A percentile compares a stretch with the other conserved stretches of the same genome.
Conservation (phyloP, 768 basidiomycete species). For the Lepiota venenata region DNA sequence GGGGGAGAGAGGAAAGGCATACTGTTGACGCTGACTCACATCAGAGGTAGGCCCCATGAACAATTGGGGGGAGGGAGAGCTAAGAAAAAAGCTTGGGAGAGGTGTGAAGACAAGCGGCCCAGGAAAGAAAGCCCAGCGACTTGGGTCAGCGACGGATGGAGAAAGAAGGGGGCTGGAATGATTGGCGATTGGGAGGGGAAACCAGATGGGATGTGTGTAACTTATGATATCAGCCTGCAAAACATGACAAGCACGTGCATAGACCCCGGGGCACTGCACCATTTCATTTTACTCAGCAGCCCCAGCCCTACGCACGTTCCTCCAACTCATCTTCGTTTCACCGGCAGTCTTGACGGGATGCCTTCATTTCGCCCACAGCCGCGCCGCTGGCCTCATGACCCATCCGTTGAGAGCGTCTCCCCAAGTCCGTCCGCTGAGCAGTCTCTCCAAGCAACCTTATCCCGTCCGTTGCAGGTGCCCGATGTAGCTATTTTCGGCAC, state of each 20-base stretch:
- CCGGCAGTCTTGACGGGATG: not conserved
- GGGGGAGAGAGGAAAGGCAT: slow-evolving; percentile 44
- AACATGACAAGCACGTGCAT: slow-evolving; percentile 5
- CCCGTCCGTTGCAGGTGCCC: no score
- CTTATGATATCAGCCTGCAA: slow-evolving; percentile 9
- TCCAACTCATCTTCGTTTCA: not conserved
- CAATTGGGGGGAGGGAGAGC: not conserved
- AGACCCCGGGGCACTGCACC: slow-evolving; percentile 10
- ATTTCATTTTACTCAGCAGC: not conserved
- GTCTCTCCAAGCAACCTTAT: no score
- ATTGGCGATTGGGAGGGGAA: not conserved
- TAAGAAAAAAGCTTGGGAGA: not conserved
- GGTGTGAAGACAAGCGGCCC: not conserved
- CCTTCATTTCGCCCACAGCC: no score
- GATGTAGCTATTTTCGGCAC: no score
- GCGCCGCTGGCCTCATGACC: no score
- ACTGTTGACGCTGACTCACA: slow-evolving; percentile 22
- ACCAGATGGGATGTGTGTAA: slow-evolving; percentile 3
- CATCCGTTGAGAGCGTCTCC: no score
- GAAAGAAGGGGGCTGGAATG: not conserved
- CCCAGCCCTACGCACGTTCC: not conserved
- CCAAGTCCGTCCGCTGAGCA: no score
- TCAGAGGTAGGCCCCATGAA: slow-evolving; percentile 23
- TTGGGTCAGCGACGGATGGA: not conserved
- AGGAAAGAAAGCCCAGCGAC: not conserved